A percentile compares a stretch with the other conserved stretches of the same genome.
Evolutionary conservation across 192 early-diverging fungal genomes (phyloP).

Genomic region (Cladochytrium replicatum): DNA sequence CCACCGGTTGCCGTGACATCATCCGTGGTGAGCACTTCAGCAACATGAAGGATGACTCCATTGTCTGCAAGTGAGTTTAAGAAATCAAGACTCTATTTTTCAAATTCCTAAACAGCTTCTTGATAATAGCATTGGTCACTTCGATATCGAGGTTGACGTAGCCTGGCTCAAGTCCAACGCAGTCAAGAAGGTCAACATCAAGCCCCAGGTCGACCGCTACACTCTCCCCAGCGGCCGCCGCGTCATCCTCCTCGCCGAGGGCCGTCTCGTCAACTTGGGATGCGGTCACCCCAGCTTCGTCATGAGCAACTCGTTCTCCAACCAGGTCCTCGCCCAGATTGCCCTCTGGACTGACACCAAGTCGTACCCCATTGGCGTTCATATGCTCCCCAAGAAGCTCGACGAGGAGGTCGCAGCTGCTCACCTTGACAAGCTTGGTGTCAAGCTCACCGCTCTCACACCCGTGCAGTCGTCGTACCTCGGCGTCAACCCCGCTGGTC

Average conservation of each 20-base stretch:
- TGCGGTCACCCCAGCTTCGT: conserved; percentile 99
- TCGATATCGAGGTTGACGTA: conserved; percentile 98
- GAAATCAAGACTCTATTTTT: not conserved
- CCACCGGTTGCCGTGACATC: conserved; percentile 98
- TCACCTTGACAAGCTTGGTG: conserved; percentile 89
- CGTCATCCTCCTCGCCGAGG: conserved; percentile 96
- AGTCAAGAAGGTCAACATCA: conserved; percentile 81
- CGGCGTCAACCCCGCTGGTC: conserved; percentile 67
- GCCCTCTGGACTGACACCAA: conserved; percentile 90
- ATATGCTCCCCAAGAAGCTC: conserved; percentile 97
- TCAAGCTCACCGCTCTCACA: conserved; percentile 82
- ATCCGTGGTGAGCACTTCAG: conserved; percentile 87
- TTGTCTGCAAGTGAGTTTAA: conserved; percentile 81
- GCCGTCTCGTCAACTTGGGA: conserved; percentile 98
- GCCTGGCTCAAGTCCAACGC: conserved; percentile 97
- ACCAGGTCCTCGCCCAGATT: conserved; percentile 98
- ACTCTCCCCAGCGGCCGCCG: conserved; percentile 80
- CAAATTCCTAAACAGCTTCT: not conserved
- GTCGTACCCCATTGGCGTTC: conserved; percentile 88
- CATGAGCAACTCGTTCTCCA: conserved; percentile 99
- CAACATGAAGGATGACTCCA: conserved; percentile 95
- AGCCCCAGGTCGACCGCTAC: conserved; percentile 98
- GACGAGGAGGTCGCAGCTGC: conserved; percentile 98
- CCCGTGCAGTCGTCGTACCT: conserved; percentile 74
- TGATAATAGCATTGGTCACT: conserved; percentile 99